Conservation (phyloP, 306 rosid species). For the Gleditsia sinensis region DNA sequence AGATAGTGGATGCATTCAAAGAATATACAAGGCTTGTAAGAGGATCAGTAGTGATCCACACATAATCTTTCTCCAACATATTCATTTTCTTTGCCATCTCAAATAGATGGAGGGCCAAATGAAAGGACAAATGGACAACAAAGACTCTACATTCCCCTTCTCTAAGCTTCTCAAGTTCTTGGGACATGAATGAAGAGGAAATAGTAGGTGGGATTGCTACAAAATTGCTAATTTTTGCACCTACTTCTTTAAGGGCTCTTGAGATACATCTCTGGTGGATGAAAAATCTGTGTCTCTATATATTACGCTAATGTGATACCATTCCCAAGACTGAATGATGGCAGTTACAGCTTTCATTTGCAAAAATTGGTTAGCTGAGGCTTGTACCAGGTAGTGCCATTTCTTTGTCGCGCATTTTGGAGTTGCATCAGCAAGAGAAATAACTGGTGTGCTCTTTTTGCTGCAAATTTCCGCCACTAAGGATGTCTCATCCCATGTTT, state of each 20-base stretch:
- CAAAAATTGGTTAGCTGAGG: conserved; percentile 23
- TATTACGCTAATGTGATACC: conserved; percentile 39
- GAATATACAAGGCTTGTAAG: conserved; percentile 45
- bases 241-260: conserved; percentile 34
- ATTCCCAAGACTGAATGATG: conserved; percentile 42
- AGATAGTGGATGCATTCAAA: conserved; percentile 46
- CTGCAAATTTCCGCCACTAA: conserved; percentile 41
- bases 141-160: conserved; percentile 35
- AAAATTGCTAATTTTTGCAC: conserved; percentile 21
- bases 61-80: too few relatives aligned
- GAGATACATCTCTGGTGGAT: conserved; percentile 29
- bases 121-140: conserved; percentile 45
- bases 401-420: conserved; percentile 50
- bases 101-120: conserved; percentile 32
- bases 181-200: conserved; percentile 34
- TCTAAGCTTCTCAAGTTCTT: conserved; percentile 40
- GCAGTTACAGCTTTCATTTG: conserved; percentile 45
- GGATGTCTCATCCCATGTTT: conserved; percentile 51
- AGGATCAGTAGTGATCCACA: conserved; percentile 43
- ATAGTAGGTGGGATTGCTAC: conserved; percentile 33
- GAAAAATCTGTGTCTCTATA: conserved; percentile 39
- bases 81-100: neutral
- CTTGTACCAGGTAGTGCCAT: conserved; percentile 48
- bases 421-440: conserved; percentile 45
- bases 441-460: conserved; percentile 35